Percentiles rank a stretch among this genome's conserved stretches.
These are phyloP conservation scores for Aspergillus sp. DNA, from an alignment of 2,329 filamentous ascomycete genomes.

Conservation along the genomic window DNA sequence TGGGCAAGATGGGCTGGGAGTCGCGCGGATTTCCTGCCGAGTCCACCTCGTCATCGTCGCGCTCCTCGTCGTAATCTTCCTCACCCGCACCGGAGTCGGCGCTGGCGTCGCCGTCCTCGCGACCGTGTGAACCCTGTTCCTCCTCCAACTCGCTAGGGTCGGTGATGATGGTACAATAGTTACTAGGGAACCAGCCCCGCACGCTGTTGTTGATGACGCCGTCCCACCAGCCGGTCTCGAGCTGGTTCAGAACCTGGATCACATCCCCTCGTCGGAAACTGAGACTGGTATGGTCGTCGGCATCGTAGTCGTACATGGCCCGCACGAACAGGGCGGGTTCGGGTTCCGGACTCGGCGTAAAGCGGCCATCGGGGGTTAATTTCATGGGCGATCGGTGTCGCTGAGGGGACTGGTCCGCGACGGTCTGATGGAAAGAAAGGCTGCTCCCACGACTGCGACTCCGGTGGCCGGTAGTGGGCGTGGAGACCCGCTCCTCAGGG, in stretches of 20 bases:
- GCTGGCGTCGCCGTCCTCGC: conserved; percentile 52
- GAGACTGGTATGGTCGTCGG: conserved; percentile 92
- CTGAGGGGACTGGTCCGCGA: conserved; percentile 21
- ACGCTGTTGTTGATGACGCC: conserved; percentile 88
- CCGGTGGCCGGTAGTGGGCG: conserved; percentile 26
- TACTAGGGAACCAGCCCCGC: conserved; percentile 98
- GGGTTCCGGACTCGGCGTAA: conserved; percentile 38
- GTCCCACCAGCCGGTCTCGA: conserved; percentile 99
- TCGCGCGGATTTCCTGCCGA: conserved; percentile 66
- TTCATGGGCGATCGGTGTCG: conserved; percentile 30
- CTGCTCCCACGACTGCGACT: conserved; percentile 31
- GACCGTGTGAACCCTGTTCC: conserved; percentile 56
- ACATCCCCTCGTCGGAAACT: conserved; percentile 97
- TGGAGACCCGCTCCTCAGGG: conserved; percentile 36
- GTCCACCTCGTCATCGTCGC: conserved; percentile 66
- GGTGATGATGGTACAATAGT: conserved; percentile 88
- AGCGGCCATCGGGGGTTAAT: conserved; percentile 26
- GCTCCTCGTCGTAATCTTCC: conserved; percentile 56
- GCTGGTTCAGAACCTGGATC: conserved; percentile 96
- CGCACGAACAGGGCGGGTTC: conserved; percentile 74
- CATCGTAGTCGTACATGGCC: conserved; percentile 95
- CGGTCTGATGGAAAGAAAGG: conserved; percentile 23
- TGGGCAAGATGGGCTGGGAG: conserved; percentile 58
- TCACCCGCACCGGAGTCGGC: conserved; percentile 56
- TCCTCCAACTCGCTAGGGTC: conserved; percentile 71